These are phyloP conservation scores for Cutaneotrichosporon curvatum DNA, from an alignment of 1,284 basidiomycete species.

Conservation along the genomic window DNA sequence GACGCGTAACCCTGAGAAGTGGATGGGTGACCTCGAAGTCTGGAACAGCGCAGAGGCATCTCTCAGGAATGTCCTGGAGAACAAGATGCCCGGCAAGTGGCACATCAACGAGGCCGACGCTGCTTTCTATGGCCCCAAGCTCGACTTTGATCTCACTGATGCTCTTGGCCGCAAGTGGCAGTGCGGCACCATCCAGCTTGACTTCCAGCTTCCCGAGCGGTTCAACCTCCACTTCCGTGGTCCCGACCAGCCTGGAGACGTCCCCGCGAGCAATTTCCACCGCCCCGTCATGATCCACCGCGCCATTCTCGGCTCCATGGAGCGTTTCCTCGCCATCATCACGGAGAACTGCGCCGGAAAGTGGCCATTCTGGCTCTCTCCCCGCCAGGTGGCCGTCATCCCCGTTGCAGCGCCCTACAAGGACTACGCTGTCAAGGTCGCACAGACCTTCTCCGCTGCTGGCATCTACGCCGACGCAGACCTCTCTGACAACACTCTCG, in stretches of 20 bases:
- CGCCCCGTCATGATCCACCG: constrained; percentile 98
- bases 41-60: constrained; percentile 85
- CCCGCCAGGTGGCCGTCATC: constrained; percentile 87
- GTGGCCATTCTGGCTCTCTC: constrained; percentile 99
- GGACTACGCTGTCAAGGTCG: constrained; percentile 73
- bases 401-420: constrained; percentile 80
- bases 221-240: constrained; percentile 92
- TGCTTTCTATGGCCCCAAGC: constrained; percentile 90
- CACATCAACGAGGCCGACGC: constrained; percentile 92
- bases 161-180: constrained; percentile 90
- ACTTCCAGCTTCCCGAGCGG: constrained; percentile 97
- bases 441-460: constrained; percentile 54
- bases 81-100: constrained; percentile 85
- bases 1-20: constrained; percentile 87
- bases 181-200: constrained; percentile 91
- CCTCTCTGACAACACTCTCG: constrained; percentile 82
- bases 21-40: constrained; percentile 78
- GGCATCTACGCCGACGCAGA: constrained; percentile 90
- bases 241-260: constrained; percentile 47
- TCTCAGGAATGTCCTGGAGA: constrained; percentile 77
- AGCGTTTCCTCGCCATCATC: constrained; percentile 94
- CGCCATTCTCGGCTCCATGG: constrained; percentile 88
- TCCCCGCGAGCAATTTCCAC: constrained; percentile 52
- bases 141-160: constrained; percentile 95
- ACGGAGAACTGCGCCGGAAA: constrained; percentile 97